These are phyloP conservation scores for Fraxinus americana DNA, from an alignment of 257 asterid species.

Conservation along the genomic window DNA sequence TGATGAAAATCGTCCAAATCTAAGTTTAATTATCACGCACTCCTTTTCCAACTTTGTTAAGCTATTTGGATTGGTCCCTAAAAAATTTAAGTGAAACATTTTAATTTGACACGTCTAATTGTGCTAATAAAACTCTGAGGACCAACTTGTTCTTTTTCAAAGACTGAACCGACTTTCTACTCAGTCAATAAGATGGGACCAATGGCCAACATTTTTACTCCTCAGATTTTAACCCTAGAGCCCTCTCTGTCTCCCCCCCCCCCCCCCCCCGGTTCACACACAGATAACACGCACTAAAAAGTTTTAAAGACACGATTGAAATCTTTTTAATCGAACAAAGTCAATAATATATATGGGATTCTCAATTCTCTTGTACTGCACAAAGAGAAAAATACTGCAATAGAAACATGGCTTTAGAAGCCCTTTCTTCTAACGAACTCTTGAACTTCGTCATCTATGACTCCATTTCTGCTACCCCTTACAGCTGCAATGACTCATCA, in stretches of 20 bases:
- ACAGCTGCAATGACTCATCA: slow-evolving; percentile 32
- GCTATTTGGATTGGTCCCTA: background rate
- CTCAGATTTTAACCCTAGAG: background rate
- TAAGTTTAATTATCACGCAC: too few species aligned
- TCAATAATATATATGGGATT: slow-evolving; percentile 46
- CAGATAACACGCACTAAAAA: background rate
- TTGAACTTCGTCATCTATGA: slow-evolving; percentile 77
- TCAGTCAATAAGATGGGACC: slow-evolving; percentile 35
- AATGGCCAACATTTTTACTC: slow-evolving; percentile 15
- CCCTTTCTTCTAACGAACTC: slow-evolving; percentile 75
- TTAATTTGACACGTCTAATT: background rate
- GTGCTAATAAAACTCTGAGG: too few species aligned
- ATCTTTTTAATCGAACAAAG: slow-evolving; percentile 48
- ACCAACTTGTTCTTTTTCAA: background rate
- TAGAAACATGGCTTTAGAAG: slow-evolving; percentile 64
- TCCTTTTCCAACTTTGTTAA: too few species aligned
- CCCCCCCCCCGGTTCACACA: slow-evolving; percentile 25
- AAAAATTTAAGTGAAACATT: background rate
- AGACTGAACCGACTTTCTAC: background rate
- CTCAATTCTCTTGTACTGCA: slow-evolving; percentile 41
- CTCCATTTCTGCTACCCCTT: slow-evolving; percentile 44
- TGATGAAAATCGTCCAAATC: too few species aligned
- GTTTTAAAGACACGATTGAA: slow-evolving; percentile 61
- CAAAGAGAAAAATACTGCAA: slow-evolving; percentile 32
- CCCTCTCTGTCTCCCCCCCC: background rate